A percentile compares a stretch with the other conserved stretches of the same genome.
phyloP scores from a whole-genome alignment of 2,329 filamentous ascomycete species.

The Colletotrichum lentis region DNA sequence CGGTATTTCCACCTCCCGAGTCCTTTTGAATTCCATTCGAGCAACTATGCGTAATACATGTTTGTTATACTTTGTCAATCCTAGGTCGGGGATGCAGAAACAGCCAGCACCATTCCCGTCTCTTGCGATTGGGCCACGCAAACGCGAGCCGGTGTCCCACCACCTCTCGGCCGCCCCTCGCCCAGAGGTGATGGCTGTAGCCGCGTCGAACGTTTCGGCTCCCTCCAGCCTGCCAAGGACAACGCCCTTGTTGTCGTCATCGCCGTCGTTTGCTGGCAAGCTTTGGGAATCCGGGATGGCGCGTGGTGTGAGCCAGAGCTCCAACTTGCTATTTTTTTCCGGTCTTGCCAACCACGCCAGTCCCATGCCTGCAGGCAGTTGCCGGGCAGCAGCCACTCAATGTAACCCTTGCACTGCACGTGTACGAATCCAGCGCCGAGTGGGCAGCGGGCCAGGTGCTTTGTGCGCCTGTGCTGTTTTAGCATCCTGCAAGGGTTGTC shows the following conservation, averaged over 20 bases:
- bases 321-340: background rate
- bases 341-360: slow-evolving; percentile 5
- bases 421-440: too few relatives aligned
- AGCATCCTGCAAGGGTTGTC: background rate
- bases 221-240: slow-evolving; percentile 5
- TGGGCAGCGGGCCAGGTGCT: background rate
- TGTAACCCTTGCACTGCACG: background rate
- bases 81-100: background rate
- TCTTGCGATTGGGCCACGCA: background rate
- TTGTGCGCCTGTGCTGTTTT: background rate
- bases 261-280: background rate
- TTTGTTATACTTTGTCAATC: slow-evolving; percentile 1
- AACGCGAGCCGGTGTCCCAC: slow-evolving; percentile 15
- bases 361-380: slow-evolving; percentile 6
- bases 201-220: background rate
- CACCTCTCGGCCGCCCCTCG: background rate
- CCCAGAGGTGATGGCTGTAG: background rate
- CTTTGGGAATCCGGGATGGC: background rate
- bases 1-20: background rate
- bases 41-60: slow-evolving; percentile 3
- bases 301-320: slow-evolving; percentile 10
- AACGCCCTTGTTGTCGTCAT: background rate
- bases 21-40: slow-evolving; percentile 1
- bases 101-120: background rate
- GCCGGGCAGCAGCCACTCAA: background rate